Evolutionary conservation across 305 asterid species (phyloP), one percentile per base, ranked within the genome.

Genomic region (Striga hermonthica): DNA sequence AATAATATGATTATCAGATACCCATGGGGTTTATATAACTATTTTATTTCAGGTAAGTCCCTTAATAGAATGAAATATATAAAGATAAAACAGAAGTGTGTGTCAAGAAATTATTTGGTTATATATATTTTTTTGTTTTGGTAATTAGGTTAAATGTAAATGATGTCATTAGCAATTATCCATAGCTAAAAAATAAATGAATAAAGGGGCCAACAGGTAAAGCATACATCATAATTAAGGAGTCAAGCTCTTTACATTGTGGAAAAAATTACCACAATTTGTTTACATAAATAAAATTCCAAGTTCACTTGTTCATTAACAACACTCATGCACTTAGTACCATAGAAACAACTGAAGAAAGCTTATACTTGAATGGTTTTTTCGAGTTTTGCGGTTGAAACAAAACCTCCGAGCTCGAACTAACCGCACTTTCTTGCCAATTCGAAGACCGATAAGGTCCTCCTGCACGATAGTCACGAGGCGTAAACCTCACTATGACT

Each of bases 391-490:
- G 83, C 0, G 94, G 90, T 67, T 82, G 92, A 57, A 93, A 89
- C 40, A 84, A 71, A 5, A 88, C 80, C 86, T 87, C 95, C 8
- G 95, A 86, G 79, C 81, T 86, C 50, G 97, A 83, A 67, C 77
- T 66, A 48, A 90, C 85, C 0, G 75, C 75, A 40, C 75, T 75
- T 75, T 83, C 96, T 66, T 81, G 80, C 81, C 78, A 77, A 58
- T 80, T 78, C 37, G 94, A 83, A 9, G 88, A 78, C 67, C 62
- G 67, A 39, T 88, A 79, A 59, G 88, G 56, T 13, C 87, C 88
- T 60, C 74, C 83, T 40, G 74, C 79, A 36, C 84, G 88, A 77
- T 93, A 90, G 70, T 93, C 95, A 43, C 95, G 92, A 53, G 79
- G 79, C 15, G 75, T 69, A 69, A 71, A 80, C 80, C 69, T 66